Evolutionary conservation across 768 basidiomycete species (phyloP).

Genomic region (Suillus lakei): DNA sequence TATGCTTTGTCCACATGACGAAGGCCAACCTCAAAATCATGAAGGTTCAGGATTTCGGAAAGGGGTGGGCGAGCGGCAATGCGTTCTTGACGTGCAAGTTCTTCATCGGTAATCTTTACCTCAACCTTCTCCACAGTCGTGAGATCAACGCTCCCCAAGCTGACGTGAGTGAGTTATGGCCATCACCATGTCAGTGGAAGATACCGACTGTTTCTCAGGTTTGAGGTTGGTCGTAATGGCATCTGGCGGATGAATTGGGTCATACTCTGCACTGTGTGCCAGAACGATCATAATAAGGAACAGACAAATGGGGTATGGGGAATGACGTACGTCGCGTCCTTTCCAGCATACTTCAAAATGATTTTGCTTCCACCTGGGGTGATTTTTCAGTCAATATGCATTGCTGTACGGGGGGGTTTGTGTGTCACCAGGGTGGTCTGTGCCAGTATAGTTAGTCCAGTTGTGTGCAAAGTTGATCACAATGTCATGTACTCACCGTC

Average conservation of each 20-base stretch:
- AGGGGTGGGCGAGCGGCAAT: constrained; percentile 68
- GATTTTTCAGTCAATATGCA: constrained; percentile 24
- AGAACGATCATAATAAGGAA: neutral
- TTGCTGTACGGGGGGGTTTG: neutral
- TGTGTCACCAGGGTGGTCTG: constrained; percentile 6
- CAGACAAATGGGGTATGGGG: constrained; percentile 10
- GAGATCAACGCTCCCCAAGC: constrained; percentile 70
- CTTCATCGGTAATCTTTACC: constrained; percentile 66
- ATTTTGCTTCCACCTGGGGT: constrained; percentile 72
- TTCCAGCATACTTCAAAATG: constrained; percentile 85
- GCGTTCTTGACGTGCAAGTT: constrained; percentile 66
- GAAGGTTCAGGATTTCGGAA: constrained; percentile 79
- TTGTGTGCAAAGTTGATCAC: constrained; percentile 53
- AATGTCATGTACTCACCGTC: constrained; percentile 45
- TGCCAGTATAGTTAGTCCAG: constrained; percentile 9
- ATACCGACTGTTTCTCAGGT: constrained; percentile 71
- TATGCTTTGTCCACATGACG: neutral
- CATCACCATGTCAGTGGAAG: neutral
- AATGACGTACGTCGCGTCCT: constrained; percentile 74
- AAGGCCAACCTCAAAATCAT: constrained; percentile 81
- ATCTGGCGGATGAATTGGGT: constrained; percentile 83
- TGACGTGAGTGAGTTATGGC: constrained; percentile 21
- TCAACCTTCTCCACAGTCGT: constrained; percentile 66
- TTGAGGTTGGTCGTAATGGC: constrained; percentile 74
- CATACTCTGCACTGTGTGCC: constrained; percentile 67